Conservation (phyloP, 2,329 filamentous ascomycete genomes). For the Neofusicoccum sp. region DNA sequence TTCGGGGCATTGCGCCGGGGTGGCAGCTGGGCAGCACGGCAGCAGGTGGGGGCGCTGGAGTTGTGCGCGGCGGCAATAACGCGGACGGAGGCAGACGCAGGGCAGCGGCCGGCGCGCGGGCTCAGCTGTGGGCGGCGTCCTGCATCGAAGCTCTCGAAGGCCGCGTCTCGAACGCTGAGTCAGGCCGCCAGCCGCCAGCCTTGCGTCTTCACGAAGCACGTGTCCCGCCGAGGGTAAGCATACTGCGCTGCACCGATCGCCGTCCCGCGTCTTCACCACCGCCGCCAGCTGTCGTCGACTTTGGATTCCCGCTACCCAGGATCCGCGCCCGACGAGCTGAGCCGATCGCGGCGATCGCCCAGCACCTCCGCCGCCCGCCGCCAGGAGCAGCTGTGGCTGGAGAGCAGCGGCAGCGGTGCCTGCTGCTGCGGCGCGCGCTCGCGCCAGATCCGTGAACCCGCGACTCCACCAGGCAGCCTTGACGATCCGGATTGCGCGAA, state of each 20-base stretch:
- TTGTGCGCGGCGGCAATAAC: background rate
- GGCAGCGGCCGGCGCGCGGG: background rate
- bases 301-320: constrained; percentile 2
- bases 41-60: background rate
- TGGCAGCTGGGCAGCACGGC: background rate
- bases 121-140: too few relatives aligned
- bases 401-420: background rate
- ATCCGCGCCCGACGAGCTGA: background rate
- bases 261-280: background rate
- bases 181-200: too few relatives aligned
- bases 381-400: background rate
- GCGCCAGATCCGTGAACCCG: background rate
- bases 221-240: background rate
- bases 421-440: background rate
- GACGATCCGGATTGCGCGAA: constrained; percentile 3
- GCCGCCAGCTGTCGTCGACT: background rate
- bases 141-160: too few relatives aligned
- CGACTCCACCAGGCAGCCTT: background rate
- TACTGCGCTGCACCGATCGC: background rate
- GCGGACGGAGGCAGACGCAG: background rate
- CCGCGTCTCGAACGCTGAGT: too few relatives aligned
- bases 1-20: constrained; percentile 3
- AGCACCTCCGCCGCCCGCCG: background rate
- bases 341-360: constrained; percentile 10
- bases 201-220: too few relatives aligned